Conservation (phyloP, 2,329 filamentous ascomycete species). For the Cladosporium sp. region DNA sequence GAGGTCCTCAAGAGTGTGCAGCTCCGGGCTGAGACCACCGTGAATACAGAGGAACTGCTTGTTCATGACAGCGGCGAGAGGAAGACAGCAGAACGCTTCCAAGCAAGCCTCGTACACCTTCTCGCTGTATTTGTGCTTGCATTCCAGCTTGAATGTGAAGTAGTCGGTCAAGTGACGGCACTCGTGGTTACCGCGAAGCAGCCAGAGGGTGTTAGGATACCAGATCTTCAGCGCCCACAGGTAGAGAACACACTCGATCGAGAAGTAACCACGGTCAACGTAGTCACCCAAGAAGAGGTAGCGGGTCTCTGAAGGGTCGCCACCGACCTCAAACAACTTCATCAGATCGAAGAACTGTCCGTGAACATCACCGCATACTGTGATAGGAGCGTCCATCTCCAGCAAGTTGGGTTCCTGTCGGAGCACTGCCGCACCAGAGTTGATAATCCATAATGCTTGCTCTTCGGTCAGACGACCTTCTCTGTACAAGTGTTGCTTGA, state of each 20-base stretch:
- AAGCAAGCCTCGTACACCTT: constrained; percentile 95
- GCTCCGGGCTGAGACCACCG: constrained; percentile 88
- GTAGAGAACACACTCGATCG: constrained; percentile 97
- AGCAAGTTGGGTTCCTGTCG: constrained; percentile 89
- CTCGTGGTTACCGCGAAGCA: constrained; percentile 96
- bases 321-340: constrained; percentile 98
- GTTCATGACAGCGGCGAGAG: constrained; percentile 97
- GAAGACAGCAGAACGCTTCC: constrained; percentile 93
- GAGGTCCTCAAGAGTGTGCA: constrained; percentile 92
- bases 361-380: constrained; percentile 96
- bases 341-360: constrained; percentile 99
- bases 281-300: constrained; percentile 98
- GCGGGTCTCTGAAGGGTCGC: constrained; percentile 90
- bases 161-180: constrained; percentile 98
- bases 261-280: constrained; percentile 97
- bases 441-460: constrained; percentile 93
- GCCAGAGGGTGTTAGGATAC: constrained; percentile 95
- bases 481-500: constrained; percentile 98
- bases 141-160: constrained; percentile 99
- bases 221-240: constrained; percentile 98
- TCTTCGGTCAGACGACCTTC: constrained; percentile 96
- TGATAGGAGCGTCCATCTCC: constrained; percentile 99
- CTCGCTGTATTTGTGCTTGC: constrained; percentile 99
- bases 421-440: constrained; percentile 80
- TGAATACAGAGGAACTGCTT: constrained; percentile 99